Evolutionary conservation across 345 rosid genomes (phyloP).

Genomic region (Anacardium occidentale): DNA sequence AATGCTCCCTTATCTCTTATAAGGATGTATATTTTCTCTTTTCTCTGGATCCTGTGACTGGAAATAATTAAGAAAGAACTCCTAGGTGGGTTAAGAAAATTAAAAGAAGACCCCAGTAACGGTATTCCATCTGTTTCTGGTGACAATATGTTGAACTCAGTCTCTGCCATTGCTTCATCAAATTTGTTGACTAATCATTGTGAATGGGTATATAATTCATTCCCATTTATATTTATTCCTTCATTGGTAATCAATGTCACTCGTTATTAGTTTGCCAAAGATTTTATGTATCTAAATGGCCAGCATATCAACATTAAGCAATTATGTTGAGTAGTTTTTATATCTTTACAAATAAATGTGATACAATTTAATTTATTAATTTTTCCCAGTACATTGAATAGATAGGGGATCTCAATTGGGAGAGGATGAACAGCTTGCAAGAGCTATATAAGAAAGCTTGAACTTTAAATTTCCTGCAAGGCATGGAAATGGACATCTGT

Average conservation of each 20-base stretch:
- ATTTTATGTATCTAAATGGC: too few species aligned
- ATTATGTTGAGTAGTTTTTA: too few species aligned
- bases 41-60: neutral
- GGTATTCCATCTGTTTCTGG: neutral
- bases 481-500: constrained; percentile 32
- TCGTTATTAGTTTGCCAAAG: too few species aligned
- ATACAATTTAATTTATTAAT: too few species aligned
- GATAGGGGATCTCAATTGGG: constrained; percentile 55
- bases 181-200: too few species aligned
- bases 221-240: too few species aligned
- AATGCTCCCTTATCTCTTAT: constrained; percentile 3
- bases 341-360: too few species aligned
- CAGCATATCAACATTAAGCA: too few species aligned
- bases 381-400: constrained; percentile 16
- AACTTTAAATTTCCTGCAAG: constrained; percentile 55
- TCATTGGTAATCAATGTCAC: too few species aligned
- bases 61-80: neutral
- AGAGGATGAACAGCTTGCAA: constrained; percentile 93
- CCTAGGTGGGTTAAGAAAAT: neutral
- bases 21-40: neutral
- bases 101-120: neutral
- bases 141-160: neutral
- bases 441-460: constrained; percentile 88
- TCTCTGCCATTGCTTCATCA: too few species aligned
- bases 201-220: too few species aligned